Evolutionary conservation across 1,139 yeast genomes (phyloP).

Genomic region (Lodderomyces parapsilosis): DNA sequence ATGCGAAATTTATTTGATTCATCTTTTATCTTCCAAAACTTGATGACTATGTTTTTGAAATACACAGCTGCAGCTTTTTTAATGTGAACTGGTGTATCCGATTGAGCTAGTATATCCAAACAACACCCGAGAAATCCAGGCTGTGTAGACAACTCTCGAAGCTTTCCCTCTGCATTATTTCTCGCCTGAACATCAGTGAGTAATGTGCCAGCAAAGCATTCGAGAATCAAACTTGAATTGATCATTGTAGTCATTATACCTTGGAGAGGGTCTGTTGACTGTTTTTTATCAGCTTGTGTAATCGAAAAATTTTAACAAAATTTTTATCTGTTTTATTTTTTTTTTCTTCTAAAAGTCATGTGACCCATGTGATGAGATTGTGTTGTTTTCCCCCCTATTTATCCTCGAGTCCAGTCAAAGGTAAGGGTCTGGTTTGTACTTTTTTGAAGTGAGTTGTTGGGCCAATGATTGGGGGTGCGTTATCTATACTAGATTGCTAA

Average conservation of each 20-base stretch:
- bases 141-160: constrained; percentile 52
- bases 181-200: constrained; percentile 65
- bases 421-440: too few species aligned
- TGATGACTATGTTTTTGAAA: constrained; percentile 72
- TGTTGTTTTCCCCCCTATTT: too few species aligned
- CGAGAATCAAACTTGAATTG: constrained; percentile 68
- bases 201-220: constrained; percentile 80
- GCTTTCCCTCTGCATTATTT: constrained; percentile 65
- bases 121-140: constrained; percentile 86
- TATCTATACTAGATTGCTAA: too few species aligned
- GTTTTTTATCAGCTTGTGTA: too few species aligned
- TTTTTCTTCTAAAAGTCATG: too few species aligned
- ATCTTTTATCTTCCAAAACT: constrained; percentile 54
- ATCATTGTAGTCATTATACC: constrained; percentile 28
- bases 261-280: too few species aligned
- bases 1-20: constrained; percentile 26
- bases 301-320: background rate
- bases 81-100: constrained; percentile 52
- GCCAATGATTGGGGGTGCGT: too few species aligned
- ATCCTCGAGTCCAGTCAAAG: too few species aligned
- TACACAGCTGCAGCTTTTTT: constrained; percentile 83
- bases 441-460: too few species aligned
- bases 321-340: background rate
- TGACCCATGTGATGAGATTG: too few species aligned
- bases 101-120: constrained; percentile 57